Percentiles rank a stretch among this genome's conserved stretches.
Evolutionary conservation across 2,329 filamentous ascomycete genomes (phyloP).

Genomic region (Aspergillus phoenicis): DNA sequence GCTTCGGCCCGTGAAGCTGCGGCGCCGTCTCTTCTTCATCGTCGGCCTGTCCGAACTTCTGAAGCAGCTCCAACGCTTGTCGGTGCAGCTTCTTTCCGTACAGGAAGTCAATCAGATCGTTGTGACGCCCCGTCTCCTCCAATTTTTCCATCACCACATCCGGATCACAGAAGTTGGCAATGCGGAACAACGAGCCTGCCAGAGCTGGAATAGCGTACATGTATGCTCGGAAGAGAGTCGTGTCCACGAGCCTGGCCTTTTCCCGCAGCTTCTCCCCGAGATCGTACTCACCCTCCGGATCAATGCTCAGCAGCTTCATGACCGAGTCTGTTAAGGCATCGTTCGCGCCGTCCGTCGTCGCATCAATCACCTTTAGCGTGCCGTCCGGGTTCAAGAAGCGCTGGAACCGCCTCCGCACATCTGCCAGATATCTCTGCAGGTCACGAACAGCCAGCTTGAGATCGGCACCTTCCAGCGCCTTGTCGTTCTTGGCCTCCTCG

Average conservation of each 20-base stretch:
- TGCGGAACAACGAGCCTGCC: conserved; percentile 86
- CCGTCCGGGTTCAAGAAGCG: conserved; percentile 63
- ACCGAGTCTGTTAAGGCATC: conserved; percentile 50
- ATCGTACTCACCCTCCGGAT: conserved; percentile 58
- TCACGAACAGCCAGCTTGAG: conserved; percentile 79
- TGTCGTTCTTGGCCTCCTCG: conserved; percentile 32
- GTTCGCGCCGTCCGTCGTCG: conserved; percentile 33
- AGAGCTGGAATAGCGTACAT: conserved; percentile 89
- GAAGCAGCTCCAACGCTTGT: conserved; percentile 79
- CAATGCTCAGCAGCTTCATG: conserved; percentile 48
- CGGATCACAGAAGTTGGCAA: conserved; percentile 96
- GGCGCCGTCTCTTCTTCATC: conserved; percentile 43
- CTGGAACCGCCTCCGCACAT: conserved; percentile 70
- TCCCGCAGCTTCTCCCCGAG: conserved; percentile 72
- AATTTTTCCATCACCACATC: conserved; percentile 92
- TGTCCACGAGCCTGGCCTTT: conserved; percentile 85
- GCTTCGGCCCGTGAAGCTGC: conserved; percentile 74
- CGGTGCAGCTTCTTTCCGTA: conserved; percentile 92
- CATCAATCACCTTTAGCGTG: conserved; percentile 41
- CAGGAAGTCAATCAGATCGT: conserved; percentile 95
- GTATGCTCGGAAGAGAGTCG: conserved; percentile 88
- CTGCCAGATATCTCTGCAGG: conserved; percentile 83
- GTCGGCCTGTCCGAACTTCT: conserved; percentile 71
- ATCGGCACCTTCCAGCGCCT: conserved; percentile 70
- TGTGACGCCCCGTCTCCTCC: conserved; percentile 84